A percentile compares a stretch with the other conserved stretches of the same genome.
Conservation (phyloP, 768 basidiomycete species). For the Russula sp. region DNA sequence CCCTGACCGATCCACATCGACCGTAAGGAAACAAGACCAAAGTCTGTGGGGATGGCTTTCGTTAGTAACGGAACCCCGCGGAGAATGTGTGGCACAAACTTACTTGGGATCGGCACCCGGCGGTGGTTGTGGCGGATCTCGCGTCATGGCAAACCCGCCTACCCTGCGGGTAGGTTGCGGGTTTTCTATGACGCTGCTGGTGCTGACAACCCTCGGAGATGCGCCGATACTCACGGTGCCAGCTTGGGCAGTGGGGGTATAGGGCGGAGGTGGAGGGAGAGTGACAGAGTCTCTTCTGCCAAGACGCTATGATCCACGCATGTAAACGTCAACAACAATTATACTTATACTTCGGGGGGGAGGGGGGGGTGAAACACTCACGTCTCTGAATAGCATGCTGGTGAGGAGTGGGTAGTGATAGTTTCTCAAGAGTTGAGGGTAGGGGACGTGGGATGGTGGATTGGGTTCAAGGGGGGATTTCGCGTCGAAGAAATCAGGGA, state of each 20-base stretch:
- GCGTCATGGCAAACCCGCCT: constrained; percentile 29
- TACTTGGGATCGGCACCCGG: constrained; percentile 72
- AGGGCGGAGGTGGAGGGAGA: not conserved
- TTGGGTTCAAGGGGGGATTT: no score
- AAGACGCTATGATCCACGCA: not conserved
- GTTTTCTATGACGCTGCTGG: no score
- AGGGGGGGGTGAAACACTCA: not conserved
- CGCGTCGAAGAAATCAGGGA: no score
- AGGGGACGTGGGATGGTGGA: no score
- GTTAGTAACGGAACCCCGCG: not conserved
- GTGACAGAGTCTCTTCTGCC: not conserved
- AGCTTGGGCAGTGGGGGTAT: not conserved
- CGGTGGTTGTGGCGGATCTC: constrained; percentile 44
- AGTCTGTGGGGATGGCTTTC: constrained; percentile 35
- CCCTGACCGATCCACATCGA: constrained; percentile 67
- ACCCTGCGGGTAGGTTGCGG: no score
- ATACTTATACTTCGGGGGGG: not conserved
- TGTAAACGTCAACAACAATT: not conserved
- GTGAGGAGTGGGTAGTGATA: not conserved
- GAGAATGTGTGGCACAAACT: constrained; percentile 26
- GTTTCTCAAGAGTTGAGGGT: no score
- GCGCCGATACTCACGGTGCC: not conserved
- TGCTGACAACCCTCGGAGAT: constrained; percentile 10
- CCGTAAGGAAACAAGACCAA: constrained; percentile 64
- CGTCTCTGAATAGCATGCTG: not conserved